A percentile compares a stretch with the other conserved stretches of the same genome.
Conservation (phyloP, 805 yeast genomes). For the Ascoidea asiatica region DNA sequence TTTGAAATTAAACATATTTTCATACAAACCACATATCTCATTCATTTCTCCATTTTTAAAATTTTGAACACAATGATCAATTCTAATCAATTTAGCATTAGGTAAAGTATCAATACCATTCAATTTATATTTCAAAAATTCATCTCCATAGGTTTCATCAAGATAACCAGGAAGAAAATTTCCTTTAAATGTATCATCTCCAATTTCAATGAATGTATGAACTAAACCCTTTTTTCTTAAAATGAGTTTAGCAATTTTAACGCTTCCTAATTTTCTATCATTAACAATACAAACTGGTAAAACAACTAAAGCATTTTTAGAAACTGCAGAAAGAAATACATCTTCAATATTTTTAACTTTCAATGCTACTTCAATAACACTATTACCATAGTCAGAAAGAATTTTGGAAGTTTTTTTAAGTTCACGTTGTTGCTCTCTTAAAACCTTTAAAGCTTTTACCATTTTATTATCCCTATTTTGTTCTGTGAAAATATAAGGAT, state of each 20-base stretch:
- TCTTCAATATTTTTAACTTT: constrained; percentile 36
- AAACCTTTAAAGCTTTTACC: too few relatives aligned
- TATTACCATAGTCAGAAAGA: constrained; percentile 54
- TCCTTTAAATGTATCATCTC: constrained; percentile 21
- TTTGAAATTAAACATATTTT: constrained; percentile 55
- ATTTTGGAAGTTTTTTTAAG: constrained; percentile 30
- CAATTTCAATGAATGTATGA: constrained; percentile 50
- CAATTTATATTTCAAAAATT: background rate
- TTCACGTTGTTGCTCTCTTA: too few relatives aligned
- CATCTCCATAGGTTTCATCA: constrained; percentile 4
- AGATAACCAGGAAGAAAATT: constrained; percentile 38
- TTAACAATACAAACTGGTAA: constrained; percentile 9
- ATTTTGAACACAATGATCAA: constrained; percentile 79
- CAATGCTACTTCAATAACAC: constrained; percentile 68
- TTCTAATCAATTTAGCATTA: constrained; percentile 24
- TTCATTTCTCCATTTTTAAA: constrained; percentile 59
- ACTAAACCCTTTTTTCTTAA: constrained; percentile 44
- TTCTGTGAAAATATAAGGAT: constrained; percentile 6
- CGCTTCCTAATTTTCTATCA: constrained; percentile 35
- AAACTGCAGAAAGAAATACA: constrained; percentile 17
- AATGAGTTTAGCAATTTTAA: constrained; percentile 36
- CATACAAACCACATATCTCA: constrained; percentile 43
- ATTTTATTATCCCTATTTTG: constrained; percentile 5
- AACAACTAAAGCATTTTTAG: background rate
- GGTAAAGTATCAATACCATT: constrained; percentile 14